Conservation (phyloP, 208 protist species). For the Vickermania ingenoplastis region DNA sequence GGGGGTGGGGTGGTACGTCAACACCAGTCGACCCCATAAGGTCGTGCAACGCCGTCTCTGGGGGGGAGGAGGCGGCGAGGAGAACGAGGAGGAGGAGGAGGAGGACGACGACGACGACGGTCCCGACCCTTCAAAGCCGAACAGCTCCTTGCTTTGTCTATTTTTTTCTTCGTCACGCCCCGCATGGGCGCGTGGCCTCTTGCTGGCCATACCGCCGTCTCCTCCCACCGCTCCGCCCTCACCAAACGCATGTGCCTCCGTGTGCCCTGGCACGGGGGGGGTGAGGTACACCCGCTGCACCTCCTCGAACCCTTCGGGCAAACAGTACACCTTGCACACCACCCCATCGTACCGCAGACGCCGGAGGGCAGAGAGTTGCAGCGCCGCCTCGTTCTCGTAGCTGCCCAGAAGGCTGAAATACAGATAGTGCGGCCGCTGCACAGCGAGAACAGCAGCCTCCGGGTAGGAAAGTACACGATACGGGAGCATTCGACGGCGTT, state of each 20-base stretch:
- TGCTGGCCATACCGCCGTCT: too few species aligned
- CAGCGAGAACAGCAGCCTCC: neutral
- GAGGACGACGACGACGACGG: too few species aligned
- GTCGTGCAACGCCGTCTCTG: neutral
- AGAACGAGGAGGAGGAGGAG: too few species aligned
- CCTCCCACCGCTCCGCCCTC: too few species aligned
- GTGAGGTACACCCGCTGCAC: neutral
- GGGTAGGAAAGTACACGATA: neutral
- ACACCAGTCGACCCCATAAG: neutral
- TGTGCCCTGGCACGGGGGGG: too few species aligned
- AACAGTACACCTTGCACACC: constrained; percentile 8
- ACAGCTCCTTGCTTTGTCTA: too few species aligned
- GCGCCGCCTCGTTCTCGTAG: constrained; percentile 13
- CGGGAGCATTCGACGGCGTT: neutral
- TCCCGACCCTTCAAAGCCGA: too few species aligned
- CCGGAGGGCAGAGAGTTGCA: constrained; percentile 12
- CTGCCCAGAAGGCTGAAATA: constrained; percentile 8
- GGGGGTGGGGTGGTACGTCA: neutral
- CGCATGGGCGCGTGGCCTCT: too few species aligned
- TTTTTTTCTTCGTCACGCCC: neutral
- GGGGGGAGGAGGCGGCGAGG: neutral
- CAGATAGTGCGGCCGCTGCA: neutral
- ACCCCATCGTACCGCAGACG: constrained; percentile 16
- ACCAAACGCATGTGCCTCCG: too few species aligned
- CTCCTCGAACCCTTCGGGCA: neutral